Base-by-base conservation (phyloP, 2,329 filamentous ascomycete species). In the Neoascochyta sp. region DNA sequence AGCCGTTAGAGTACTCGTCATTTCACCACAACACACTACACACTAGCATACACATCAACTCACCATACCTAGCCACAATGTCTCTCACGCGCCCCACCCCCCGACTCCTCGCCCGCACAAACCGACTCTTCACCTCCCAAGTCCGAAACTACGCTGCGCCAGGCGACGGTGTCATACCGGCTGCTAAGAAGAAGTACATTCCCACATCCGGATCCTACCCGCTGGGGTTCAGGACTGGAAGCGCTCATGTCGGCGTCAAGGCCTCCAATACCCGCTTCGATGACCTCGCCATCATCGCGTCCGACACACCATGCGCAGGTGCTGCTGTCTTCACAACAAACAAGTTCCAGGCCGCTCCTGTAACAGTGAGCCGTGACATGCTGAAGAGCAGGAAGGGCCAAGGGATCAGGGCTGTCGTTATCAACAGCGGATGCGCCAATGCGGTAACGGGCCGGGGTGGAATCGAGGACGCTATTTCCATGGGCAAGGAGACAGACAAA, bases 281-380 rank as follows among this genome's bases (percentile, higher is more conserved):
- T 17, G 92, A 98, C 62, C 76, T 98, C 27, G 87, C 89, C 19
- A 75, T 98, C 46, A 76, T 98, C 43, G 81, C 83, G 11, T 96
- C 92, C 5, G 86, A 95, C 52, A 74, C 74, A 29, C 87, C 89
- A 32, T 95, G 88, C 63, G 76, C 86, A 5, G 89, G 83, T 7
- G 87, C 89, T 1, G 92, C 88, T 5, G 89, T 96, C 24, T 95
- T 96, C 69, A 98, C 92, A 32, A 93, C 88, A 65, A 98, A 98
- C 70, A 89, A 90, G 64, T 98, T 98, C 68, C 89, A 95, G 66
- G 92, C 92, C 11, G 92, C 92, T 8, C 92, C 92, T 4, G 90
- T 98, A 24, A 87, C 86, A 16, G 84, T 94, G 39, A 90, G 84
- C 63, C 75, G 80, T 43, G 73, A 82, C 34, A 77, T 89, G 38